Evolutionary conservation across 495 filamentous ascomycete genomes (phyloP).

Genomic region (Umbilicaria muhlenbergii): DNA sequence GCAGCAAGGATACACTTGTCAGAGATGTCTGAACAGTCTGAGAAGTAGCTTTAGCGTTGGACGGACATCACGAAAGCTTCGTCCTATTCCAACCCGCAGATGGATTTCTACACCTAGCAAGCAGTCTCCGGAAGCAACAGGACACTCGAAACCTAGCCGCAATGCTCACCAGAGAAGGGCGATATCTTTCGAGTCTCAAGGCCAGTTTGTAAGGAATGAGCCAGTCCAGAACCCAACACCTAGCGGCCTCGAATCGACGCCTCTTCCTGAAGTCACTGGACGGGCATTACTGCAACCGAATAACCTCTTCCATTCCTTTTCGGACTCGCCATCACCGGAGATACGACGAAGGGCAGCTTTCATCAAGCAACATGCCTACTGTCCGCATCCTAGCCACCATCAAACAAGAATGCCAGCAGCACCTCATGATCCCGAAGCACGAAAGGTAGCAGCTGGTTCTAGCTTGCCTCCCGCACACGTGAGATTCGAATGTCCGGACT

Average conservation of each 20-base stretch:
- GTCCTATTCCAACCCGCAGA: not conserved
- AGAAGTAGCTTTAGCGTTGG: not conserved
- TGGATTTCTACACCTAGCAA: not conserved
- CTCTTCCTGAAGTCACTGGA: not conserved
- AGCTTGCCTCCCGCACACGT: slow-evolving; percentile 56
- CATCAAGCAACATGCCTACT: slow-evolving; percentile 81
- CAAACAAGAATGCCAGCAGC: slow-evolving; percentile 43
- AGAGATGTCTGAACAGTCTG: slow-evolving; percentile 9
- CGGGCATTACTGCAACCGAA: slow-evolving; percentile 48
- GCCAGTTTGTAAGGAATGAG: not conserved
- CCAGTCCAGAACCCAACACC: not conserved
- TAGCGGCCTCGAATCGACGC: not conserved
- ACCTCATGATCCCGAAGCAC: slow-evolving; percentile 44
- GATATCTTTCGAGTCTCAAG: slow-evolving; percentile 1
- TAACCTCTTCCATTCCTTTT: slow-evolving; percentile 87
- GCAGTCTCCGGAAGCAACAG: not conserved
- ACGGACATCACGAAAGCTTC: not conserved
- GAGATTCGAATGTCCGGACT: slow-evolving; percentile 90
- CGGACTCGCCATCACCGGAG: slow-evolving; percentile 67
- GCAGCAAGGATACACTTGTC: slow-evolving; percentile 12
- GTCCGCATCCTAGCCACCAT: slow-evolving; percentile 74
- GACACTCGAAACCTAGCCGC: not conserved
- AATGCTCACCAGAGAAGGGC: slow-evolving; percentile 2
- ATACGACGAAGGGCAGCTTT: slow-evolving; percentile 75
- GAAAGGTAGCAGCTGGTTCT: slow-evolving; percentile 31